Base-by-base conservation (phyloP, 1,284 basidiomycete species). In the Sparassis latifolia region DNA sequence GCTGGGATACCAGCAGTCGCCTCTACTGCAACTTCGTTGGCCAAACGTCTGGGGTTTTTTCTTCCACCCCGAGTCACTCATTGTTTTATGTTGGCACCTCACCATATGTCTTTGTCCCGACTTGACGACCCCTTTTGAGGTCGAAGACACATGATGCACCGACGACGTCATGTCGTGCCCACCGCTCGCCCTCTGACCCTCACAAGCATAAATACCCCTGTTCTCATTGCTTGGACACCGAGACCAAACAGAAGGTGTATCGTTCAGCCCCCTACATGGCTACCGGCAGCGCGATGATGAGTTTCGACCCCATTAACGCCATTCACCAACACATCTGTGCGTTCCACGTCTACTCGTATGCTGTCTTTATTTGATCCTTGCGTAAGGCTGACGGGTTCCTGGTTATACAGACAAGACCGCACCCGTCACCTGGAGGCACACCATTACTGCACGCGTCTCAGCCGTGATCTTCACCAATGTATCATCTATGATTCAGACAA, bases 321-420 rank as follows among this genome's bases (percentile, higher is more conserved):
- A 73, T 76, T 44, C 73, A 77, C 52, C 73, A 77, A 54, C 76
- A 78, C 55, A 63, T 78, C 4, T 77, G 75, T 54, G 71, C 69
- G 4, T 70, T 77, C 50, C 74, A 73, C 50, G 50, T 62, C 27
- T 66, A 70, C 46, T 59, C 67, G 65, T 71, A 52, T 33, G 67
- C 57, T n/a, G n/a, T 44, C 41, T 35, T 39, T 33, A n/a, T 28
- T 42, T 29, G 31, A 12, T 10, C 10, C 30, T 42, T 30, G 42
- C 33, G 20, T 20, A 20, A 20, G 20, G 20, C 20, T 20, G 20
- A 38, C 35, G 9, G n/a, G n/a, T n/a, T n/a, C 35, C n/a, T 38
- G 35, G 35, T 38, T 27, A 30, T 60, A 60, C 54, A 71, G 71
- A 1, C 60, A 69, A 30, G 70, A 76, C 50, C 66, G 56, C 10